Conservation (phyloP, 495 filamentous ascomycete species). For the Glonium stellatum region DNA sequence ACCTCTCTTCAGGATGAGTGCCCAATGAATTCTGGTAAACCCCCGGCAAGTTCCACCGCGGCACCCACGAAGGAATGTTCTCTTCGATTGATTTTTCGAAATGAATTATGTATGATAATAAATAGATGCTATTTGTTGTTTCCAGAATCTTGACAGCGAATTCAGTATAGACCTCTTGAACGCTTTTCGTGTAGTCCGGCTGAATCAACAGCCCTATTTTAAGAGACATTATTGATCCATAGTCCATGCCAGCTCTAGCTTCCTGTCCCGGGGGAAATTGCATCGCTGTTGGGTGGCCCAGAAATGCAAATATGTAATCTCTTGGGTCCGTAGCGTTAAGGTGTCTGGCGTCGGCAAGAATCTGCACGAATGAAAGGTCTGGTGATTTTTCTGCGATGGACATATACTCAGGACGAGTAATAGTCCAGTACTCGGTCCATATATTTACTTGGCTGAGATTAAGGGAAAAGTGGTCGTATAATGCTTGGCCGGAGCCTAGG, state of each 20-base stretch:
- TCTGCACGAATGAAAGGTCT: not conserved
- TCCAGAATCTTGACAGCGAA: not conserved
- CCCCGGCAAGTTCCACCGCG: not conserved
- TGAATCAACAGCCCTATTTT: not conserved
- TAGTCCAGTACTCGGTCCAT: not conserved
- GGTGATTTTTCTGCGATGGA: not conserved
- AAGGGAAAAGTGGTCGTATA: not conserved
- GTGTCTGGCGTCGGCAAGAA: not conserved
- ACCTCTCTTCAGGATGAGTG: not conserved
- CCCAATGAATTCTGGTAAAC: not conserved
- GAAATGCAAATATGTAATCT: conserved; percentile 1
- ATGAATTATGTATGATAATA: not conserved
- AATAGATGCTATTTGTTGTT: not conserved
- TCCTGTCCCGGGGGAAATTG: not conserved
- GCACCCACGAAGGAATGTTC: conserved; percentile 2
- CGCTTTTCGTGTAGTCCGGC: not conserved
- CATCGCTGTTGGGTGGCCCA: not conserved
- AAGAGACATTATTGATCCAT: not conserved
- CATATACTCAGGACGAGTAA: not conserved
- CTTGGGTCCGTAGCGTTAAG: not conserved
- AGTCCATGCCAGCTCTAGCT: not conserved
- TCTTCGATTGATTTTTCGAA: not conserved
- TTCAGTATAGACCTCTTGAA: not conserved
- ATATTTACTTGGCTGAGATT: not conserved
- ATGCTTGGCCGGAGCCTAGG: not conserved